These are phyloP conservation scores for Termitomyces eurrhizus DNA, from an alignment of 768 basidiomycete genomes.

Conservation along the genomic window DNA sequence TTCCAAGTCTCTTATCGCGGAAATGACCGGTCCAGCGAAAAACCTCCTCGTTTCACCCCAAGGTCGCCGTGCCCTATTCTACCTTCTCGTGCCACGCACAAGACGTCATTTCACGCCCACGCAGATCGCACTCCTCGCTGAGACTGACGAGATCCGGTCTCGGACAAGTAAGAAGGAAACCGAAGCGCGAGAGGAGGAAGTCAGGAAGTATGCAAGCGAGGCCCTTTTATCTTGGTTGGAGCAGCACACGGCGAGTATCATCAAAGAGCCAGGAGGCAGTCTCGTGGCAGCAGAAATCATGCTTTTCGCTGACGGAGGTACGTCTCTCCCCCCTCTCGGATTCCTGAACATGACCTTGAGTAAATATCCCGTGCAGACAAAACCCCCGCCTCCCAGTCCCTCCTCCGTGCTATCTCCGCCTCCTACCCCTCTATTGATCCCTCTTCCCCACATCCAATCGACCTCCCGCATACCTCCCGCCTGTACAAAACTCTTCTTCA, in stretches of 20 bases:
- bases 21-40: slow-evolving; percentile 56
- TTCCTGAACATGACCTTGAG: background rate
- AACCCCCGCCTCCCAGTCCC: slow-evolving; percentile 50
- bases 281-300: slow-evolving; percentile 78
- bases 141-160: slow-evolving; percentile 64
- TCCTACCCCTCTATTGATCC: slow-evolving; percentile 55
- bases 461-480: slow-evolving; percentile 78
- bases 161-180: slow-evolving; percentile 81
- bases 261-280: slow-evolving; percentile 77
- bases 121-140: slow-evolving; percentile 64
- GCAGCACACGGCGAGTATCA: slow-evolving; percentile 53
- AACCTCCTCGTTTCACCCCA: slow-evolving; percentile 59
- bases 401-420: slow-evolving; percentile 52
- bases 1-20: slow-evolving; percentile 71
- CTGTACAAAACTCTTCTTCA: slow-evolving; percentile 88
- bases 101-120: slow-evolving; percentile 85
- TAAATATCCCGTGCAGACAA: slow-evolving; percentile 56
- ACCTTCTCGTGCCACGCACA: slow-evolving; percentile 78
- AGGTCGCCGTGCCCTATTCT: slow-evolving; percentile 80
- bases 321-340: slow-evolving; percentile 18
- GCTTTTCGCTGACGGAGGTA: slow-evolving; percentile 84
- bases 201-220: slow-evolving; percentile 69
- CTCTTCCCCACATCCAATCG: slow-evolving; percentile 59
- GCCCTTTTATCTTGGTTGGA: slow-evolving; percentile 69
- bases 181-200: slow-evolving; percentile 61